Conservation (phyloP, 257 asterid genomes). For the Gentiana dahurica region DNA sequence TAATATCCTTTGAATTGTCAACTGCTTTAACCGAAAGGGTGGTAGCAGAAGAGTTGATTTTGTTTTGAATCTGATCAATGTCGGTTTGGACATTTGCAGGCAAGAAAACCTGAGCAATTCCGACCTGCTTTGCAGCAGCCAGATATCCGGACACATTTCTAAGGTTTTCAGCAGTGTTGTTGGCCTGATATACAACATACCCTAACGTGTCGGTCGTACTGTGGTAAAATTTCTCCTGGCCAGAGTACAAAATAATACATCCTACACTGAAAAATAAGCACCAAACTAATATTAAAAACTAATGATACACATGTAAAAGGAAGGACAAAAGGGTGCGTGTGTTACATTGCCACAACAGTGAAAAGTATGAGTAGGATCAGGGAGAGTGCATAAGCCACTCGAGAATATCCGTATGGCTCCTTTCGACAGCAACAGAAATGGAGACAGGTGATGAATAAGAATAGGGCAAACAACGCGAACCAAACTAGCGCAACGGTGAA, state of each 20-base stretch:
- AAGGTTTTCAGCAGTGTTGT: slow-evolving; percentile 40
- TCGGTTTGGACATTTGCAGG: slow-evolving; percentile 63
- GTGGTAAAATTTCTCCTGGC: slow-evolving; percentile 55
- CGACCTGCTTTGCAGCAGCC: slow-evolving; percentile 62
- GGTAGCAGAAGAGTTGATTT: slow-evolving; percentile 63
- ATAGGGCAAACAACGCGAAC: slow-evolving; percentile 49
- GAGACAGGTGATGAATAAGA: slow-evolving; percentile 35
- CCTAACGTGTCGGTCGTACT: slow-evolving; percentile 38
- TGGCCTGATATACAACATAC: slow-evolving; percentile 60
- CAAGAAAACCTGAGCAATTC: slow-evolving; percentile 48
- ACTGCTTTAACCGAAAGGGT: slow-evolving; percentile 49
- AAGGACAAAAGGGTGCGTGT: slow-evolving; percentile 14
- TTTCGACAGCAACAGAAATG: slow-evolving; percentile 45
- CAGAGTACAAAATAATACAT: slow-evolving; percentile 53
- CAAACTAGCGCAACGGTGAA: slow-evolving; percentile 50
- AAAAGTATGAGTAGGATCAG: slow-evolving; percentile 55
- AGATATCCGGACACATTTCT: slow-evolving; percentile 64
- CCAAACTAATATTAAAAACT: neutral
- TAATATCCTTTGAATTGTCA: slow-evolving; percentile 51
- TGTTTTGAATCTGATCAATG: slow-evolving; percentile 57
- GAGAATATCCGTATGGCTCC: slow-evolving; percentile 55
- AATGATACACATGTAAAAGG: neutral
- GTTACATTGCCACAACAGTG: slow-evolving; percentile 49
- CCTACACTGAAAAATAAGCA: slow-evolving; percentile 52
- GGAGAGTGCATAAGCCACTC: slow-evolving; percentile 57